phyloP scores from a whole-genome alignment of 306 rosid genomes.

The Senna tora region DNA sequence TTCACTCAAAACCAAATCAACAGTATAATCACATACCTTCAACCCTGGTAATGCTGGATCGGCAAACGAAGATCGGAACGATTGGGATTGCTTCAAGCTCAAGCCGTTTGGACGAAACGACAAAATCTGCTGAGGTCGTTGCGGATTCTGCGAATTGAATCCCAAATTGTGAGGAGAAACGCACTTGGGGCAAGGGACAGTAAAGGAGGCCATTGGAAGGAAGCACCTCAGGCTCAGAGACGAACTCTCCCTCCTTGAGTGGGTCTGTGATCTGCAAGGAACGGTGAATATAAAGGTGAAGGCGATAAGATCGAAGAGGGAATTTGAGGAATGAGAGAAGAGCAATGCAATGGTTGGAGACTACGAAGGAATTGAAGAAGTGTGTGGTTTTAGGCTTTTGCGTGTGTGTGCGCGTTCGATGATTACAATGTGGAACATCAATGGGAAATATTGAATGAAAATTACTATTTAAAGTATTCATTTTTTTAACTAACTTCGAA shows the following conservation, averaged over 20 bases:
- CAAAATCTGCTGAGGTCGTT: conserved; percentile 26
- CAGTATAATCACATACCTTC: conserved; percentile 39
- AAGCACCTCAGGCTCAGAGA: conserved; percentile 42
- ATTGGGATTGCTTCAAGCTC: no score
- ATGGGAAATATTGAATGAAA: not conserved
- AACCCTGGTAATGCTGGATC: conserved; percentile 29
- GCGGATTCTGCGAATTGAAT: conserved; percentile 32
- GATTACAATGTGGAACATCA: not conserved
- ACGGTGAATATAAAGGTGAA: conserved; percentile 21
- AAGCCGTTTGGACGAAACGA: conserved; percentile 39
- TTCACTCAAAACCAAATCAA: conserved; percentile 39
- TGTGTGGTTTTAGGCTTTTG: not conserved
- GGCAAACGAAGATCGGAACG: conserved; percentile 48
- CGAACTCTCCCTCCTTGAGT: conserved; percentile 10
- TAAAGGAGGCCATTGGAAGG: conserved; percentile 60
- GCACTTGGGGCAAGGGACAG: conserved; percentile 64
- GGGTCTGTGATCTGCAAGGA: conserved; percentile 28
- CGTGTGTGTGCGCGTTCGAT: not conserved
- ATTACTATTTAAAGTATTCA: not conserved
- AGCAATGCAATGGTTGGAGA: conserved; percentile 9
- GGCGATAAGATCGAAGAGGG: conserved; percentile 28
- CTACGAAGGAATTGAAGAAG: not conserved
- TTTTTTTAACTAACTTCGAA: not conserved
- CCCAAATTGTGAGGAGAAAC: conserved; percentile 43
- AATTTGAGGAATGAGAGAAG: not conserved